phyloP scores from a whole-genome alignment of 2,329 filamentous ascomycete species.

The Colletotrichum melonis region DNA sequence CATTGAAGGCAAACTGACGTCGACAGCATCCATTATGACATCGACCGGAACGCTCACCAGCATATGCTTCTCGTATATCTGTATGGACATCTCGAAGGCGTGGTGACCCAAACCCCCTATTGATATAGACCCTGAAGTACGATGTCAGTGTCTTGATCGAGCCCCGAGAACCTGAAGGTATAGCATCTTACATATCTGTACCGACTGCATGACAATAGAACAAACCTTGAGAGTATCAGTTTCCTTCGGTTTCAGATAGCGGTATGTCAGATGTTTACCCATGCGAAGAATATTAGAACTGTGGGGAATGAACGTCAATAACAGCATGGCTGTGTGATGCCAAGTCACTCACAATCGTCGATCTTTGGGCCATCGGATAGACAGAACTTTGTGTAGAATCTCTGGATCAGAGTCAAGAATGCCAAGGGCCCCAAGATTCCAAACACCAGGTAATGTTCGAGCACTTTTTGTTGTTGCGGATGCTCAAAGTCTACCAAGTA shows the following conservation, averaged over 20 bases:
- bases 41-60: constrained; percentile 32
- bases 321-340: neutral
- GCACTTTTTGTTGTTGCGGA: constrained; percentile 41
- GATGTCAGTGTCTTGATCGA: neutral
- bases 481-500: constrained; percentile 49
- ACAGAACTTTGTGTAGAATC: constrained; percentile 40
- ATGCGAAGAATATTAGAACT: constrained; percentile 39
- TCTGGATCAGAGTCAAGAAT: constrained; percentile 40
- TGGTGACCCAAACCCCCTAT: constrained; percentile 42
- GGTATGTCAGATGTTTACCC: constrained; percentile 26
- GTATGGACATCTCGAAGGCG: constrained; percentile 42
- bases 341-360: constrained; percentile 34
- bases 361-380: constrained; percentile 33
- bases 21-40: no score
- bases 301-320: neutral
- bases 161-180: neutral
- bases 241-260: neutral
- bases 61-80: constrained; percentile 36
- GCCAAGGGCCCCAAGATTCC: constrained; percentile 41
- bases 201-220: constrained; percentile 38
- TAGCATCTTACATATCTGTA: constrained; percentile 38
- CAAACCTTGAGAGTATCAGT: neutral
- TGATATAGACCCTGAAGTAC: constrained; percentile 38
- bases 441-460: constrained; percentile 42
- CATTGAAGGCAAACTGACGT: no score